Percentiles rank a stretch among this genome's conserved stretches.
Evolutionary conservation across 164 flowering plant genomes (phyloP).

Genomic region (Magnolia kwangsiensis): DNA sequence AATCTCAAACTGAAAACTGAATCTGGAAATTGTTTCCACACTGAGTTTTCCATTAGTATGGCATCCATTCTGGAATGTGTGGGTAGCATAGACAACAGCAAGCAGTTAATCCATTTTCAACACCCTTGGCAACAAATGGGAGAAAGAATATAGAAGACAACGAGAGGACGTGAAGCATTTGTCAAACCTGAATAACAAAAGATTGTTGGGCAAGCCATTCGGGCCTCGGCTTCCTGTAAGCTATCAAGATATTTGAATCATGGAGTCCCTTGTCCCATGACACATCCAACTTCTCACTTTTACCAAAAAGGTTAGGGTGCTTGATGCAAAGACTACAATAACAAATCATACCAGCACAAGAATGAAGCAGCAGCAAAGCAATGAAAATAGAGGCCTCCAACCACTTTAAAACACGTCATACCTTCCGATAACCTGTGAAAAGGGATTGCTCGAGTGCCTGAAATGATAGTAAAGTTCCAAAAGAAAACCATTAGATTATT

Average conservation of each 20-base stretch:
- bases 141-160: background rate
- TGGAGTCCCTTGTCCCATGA: constrained; percentile 86
- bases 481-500: constrained; percentile 5
- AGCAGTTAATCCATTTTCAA: background rate
- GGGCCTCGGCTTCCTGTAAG: constrained; percentile 81
- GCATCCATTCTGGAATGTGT: background rate
- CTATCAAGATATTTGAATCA: constrained; percentile 70
- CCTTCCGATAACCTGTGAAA: constrained; percentile 85
- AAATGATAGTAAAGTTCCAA: background rate
- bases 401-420: constrained; percentile 7
- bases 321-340: constrained; percentile 68
- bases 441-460: constrained; percentile 57
- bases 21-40: background rate
- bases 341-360: constrained; percentile 1
- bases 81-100: background rate
- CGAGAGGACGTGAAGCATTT: constrained; percentile 14
- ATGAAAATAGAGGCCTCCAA: background rate
- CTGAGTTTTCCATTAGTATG: background rate
- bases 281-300: constrained; percentile 91
- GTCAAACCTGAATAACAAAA: constrained; percentile 65
- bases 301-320: constrained; percentile 89
- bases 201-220: constrained; percentile 83
- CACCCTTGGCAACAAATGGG: background rate
- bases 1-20: background rate
- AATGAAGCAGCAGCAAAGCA: background rate